Evolutionary conservation across 495 filamentous ascomycete species (phyloP).

Genomic region (Bacidia gigantensis): DNA sequence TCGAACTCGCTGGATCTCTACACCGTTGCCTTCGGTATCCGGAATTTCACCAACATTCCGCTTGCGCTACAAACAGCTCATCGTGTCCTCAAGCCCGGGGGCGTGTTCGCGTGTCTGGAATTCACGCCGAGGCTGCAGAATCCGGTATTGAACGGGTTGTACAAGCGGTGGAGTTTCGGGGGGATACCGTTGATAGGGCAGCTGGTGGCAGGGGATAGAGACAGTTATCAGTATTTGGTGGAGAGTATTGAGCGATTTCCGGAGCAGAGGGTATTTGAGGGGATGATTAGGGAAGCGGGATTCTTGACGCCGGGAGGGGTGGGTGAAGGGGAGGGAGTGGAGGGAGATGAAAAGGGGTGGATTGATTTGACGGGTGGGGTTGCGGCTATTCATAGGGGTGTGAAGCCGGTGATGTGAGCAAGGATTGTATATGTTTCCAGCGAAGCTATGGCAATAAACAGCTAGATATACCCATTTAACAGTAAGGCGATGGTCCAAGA

Average conservation of each 20-base stretch:
- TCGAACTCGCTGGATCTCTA: slow-evolving; percentile 68
- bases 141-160: slow-evolving; percentile 62
- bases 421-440: neutral
- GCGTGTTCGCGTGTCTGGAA: slow-evolving; percentile 93
- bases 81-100: slow-evolving; percentile 84
- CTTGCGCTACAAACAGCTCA: slow-evolving; percentile 65
- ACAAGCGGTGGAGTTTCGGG: slow-evolving; percentile 91
- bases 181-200: slow-evolving; percentile 93
- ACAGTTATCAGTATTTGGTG: slow-evolving; percentile 95
- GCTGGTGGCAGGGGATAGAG: slow-evolving; percentile 82
- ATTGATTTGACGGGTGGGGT: slow-evolving; percentile 85
- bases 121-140: slow-evolving; percentile 67
- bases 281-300: slow-evolving; percentile 80
- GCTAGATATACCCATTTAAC: neutral
- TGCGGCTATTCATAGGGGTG: slow-evolving; percentile 89
- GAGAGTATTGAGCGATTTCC: slow-evolving; percentile 96
- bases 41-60: slow-evolving; percentile 86
- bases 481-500: too few relatives aligned
- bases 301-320: slow-evolving; percentile 51
- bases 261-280: slow-evolving; percentile 63
- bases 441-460: neutral
- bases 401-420: slow-evolving; percentile 54
- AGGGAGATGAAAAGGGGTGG: slow-evolving; percentile 46
- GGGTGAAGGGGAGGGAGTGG: neutral
- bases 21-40: slow-evolving; percentile 94